Base-by-base conservation (phyloP, 2,329 filamentous ascomycete genomes). In the Xylaria sp. region DNA sequence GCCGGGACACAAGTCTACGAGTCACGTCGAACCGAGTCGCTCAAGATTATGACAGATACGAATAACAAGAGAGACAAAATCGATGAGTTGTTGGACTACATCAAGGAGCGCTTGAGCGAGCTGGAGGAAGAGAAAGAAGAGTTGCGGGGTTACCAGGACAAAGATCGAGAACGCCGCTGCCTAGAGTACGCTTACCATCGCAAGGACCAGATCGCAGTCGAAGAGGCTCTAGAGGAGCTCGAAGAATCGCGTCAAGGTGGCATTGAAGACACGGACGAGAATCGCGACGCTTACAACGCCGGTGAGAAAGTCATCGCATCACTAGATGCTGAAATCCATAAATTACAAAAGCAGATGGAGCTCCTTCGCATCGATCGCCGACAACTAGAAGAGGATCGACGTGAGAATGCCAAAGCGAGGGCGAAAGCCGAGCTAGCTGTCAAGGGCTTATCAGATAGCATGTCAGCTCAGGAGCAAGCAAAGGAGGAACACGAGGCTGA, bases 61-160 rank as follows among this genome's bases (percentile, higher is more conserved):
- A 94, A 95, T 80, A 97, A 94, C 81, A 98, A 97, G 83, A 90
- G 94, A 70, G 86, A 90, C 53, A 97, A 97, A 81, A 98, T 98
- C 68, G 96, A 99, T 77, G 94, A 97, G 77, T 85, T 97, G 13
- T 87, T 99, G 13, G 90, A 91, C 61, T 97, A 96, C 76, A 97
- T 99, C 80, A 94, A 96, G 75, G 93, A 97, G 76, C 90, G 96
- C 61, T 84, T 99, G 62, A 86, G 84, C 45, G 96, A 99, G 80
- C 85, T 99, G 0, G 96, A 99, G 79, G 94, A 97, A 78, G 96
- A 99, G 80, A 98, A 98, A 79, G 94, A 97, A 76, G 97, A 99
- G 80, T 85, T 99, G 45, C 90, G 94, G 53, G 94, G 91, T 8
- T 99, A 94, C 78, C 96, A 98, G 79, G 94, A 97, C 68, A 97